Conservation (phyloP, 345 rosid species). For the Gossypioides kirkii region DNA sequence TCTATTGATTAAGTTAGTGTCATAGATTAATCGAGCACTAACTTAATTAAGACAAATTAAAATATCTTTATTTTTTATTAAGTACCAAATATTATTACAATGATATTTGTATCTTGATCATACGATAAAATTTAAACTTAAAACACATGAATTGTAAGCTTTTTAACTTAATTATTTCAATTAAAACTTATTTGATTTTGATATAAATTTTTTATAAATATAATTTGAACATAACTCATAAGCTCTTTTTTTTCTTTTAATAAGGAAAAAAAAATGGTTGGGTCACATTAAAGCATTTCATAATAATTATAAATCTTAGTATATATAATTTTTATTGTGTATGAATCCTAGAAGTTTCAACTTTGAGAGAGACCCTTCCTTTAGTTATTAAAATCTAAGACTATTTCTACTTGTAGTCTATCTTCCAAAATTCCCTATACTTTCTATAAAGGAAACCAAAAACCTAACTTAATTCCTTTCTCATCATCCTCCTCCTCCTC, state of each 20-base stretch:
- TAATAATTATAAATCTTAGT: not conserved
- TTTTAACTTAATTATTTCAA: too few species aligned
- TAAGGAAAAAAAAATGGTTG: not conserved
- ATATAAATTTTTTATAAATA: not conserved
- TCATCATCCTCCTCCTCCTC: conserved; percentile 26
- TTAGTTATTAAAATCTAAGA: conserved; percentile 4
- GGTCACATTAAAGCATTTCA: conserved; percentile 17
- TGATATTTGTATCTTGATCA: too few species aligned
- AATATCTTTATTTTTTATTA: too few species aligned
- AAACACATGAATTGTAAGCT: too few species aligned
- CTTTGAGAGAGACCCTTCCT: conserved; percentile 15
- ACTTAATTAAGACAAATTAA: too few species aligned
- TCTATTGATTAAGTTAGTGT: too few species aligned
- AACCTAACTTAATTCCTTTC: not conserved
- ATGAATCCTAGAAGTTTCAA: conserved; percentile 18
- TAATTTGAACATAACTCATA: too few species aligned
- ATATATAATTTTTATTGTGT: conserved; percentile 6
- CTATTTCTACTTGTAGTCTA: not conserved
- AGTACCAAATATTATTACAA: too few species aligned
- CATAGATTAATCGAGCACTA: too few species aligned
- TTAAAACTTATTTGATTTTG: too few species aligned
- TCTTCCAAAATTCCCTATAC: not conserved
- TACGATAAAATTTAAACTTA: too few species aligned
- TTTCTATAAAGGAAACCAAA: not conserved
- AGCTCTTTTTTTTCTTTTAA: not conserved